A percentile compares a stretch with the other conserved stretches of the same genome.
Conservation (phyloP, 257 asterid genomes). For the Solanum arcanum region DNA sequence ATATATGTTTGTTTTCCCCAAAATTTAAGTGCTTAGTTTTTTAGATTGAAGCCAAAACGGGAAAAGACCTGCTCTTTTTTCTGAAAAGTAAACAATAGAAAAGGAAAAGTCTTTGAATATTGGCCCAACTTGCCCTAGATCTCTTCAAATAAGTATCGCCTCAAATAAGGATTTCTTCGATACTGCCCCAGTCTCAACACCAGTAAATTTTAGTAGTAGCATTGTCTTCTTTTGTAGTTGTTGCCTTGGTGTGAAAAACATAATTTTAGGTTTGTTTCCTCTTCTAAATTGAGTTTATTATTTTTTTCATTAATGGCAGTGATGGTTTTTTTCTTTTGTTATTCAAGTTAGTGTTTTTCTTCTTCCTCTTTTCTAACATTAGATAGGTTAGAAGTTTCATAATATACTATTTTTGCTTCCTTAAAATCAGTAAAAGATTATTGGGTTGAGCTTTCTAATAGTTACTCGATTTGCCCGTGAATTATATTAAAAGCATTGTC, state of each 20-base stretch:
- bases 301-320: no score
- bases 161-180: not conserved
- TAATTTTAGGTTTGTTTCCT: no score
- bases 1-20: not conserved
- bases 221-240: not conserved
- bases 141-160: not conserved
- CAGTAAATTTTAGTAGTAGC: no score
- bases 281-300: not conserved
- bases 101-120: not conserved
- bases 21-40: not conserved
- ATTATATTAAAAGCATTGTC: not conserved
- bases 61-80: not conserved
- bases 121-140: not conserved
- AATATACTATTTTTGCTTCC: no score
- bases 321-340: not conserved
- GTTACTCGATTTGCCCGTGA: not conserved
- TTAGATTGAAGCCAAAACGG: not conserved
- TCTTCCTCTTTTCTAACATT: not conserved
- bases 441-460: not conserved
- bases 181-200: not conserved
- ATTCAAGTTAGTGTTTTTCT: not conserved
- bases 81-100: not conserved
- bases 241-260: not conserved
- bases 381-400: not conserved
- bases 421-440: no score